Base-by-base conservation (phyloP, 495 filamentous ascomycete species). In the Podospora pseudocomata region DNA sequence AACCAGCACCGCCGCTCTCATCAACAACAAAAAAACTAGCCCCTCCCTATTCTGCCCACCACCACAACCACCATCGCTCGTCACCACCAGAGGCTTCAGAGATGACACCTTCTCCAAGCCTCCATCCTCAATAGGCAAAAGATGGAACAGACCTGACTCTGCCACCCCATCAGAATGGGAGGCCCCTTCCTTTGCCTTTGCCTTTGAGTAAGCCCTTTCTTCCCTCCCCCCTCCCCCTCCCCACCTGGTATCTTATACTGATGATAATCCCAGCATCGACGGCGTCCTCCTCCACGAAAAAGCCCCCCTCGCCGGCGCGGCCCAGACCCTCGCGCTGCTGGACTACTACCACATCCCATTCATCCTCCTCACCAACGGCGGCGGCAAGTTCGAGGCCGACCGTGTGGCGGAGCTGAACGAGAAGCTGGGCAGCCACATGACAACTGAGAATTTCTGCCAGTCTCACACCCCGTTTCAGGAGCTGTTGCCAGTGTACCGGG, bases 321-420 rank as follows among this genome's bases (percentile, higher is more conserved):
- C 86, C n/a, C 81, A 89, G 67, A 84, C 93, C 16, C 84, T 99
- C n/a, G 71, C 76, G 15, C 87, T 86, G 69, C 88, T 98, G 26
- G 86, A 94, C 70, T 72, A 85, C 26, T 82, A 91, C 60, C 66
- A 66, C 60, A 86, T 86, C 65, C 93, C 93, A 1, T 97, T 96
- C 76, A 96, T 97, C 71, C 94, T 97, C 73, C 86, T 97, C 34
- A 97, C 94, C 60, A 97, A 97, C 73, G 93, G 93, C 60, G 94
- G 94, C 65, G 94, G 94, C 66, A 96, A 94, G 80, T 90, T 88
- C 4, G 93, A 97, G 78, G 82, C 88, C 72, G 93, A 97, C 73
- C 84, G 93, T 60, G 96, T 93, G 71, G 74, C 87, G n/a, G 90
- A 96, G 70, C 86, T 97, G 20, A 91, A 87, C 73, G 79, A 86